Evolutionary conservation across 129 eudicot genomes (phyloP), one percentile per base, ranked within the genome.

Genomic region (Heracleum sosnowskyi): DNA sequence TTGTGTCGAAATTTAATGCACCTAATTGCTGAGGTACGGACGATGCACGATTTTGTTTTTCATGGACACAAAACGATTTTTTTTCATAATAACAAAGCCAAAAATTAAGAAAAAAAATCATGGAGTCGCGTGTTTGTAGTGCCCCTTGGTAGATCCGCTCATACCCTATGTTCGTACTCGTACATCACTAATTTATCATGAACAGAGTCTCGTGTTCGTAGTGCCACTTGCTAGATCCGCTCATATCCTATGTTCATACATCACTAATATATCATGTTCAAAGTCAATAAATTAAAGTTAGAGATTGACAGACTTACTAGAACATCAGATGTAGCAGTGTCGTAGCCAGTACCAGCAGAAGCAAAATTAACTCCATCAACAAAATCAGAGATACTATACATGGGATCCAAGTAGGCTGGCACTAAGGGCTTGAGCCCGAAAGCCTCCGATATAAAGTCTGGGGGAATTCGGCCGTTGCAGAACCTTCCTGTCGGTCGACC

Each of bases 281-380:
- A 9, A 0, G 47, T 44, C 16, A 28, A 9, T 28, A 28, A 62
- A 28, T 28, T 62, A 11, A 66, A 4, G 11, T 40, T 8, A 12
- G 10, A n/a, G 8, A 20, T 37, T 40, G 53, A 40, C 34, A 15
- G 22, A 72, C 53, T 72, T 72, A 41, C 76, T 11, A 76, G 70
- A 22, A 76, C 45, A 53, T 76, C 70, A 53, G 79, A 76, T 7
- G 79, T 76, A 22, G 79, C 79, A 53, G 39, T 53, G 44, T 76
- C 79, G 24, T 76, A 76, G 69, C 79, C 79, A n/a, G 79, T 76
- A 5, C 79, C 79, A 76, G 79, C 79, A 6, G 79, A 76, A 51
- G 79, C 79, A 76, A 76, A 76, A n/a, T 20, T 26, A 35, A 76
- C 79, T 53, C 79, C 70, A 34, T 35, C 44, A 5, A 62, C 79